Evolutionary conservation across 2,329 filamentous ascomycete genomes (phyloP).

Genomic region (Zalaria obscura): DNA sequence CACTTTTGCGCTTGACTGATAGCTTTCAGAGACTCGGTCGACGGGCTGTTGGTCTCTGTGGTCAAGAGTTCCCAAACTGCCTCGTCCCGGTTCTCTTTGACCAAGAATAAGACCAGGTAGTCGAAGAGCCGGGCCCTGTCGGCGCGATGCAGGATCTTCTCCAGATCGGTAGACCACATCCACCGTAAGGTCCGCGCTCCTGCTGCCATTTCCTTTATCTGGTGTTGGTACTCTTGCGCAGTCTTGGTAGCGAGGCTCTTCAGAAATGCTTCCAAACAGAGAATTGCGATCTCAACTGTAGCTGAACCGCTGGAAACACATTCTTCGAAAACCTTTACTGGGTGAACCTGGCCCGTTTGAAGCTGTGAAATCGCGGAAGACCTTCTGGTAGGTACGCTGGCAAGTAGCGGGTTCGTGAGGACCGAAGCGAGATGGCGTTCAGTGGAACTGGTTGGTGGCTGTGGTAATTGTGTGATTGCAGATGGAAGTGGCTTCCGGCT

Average conservation of each 20-base stretch:
- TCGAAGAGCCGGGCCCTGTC: constrained; percentile 10
- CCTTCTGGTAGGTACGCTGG: constrained; percentile 1
- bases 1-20: not conserved
- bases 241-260: constrained; percentile 7
- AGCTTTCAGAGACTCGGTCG: not conserved
- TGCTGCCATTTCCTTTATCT: constrained; percentile 8
- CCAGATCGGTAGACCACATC: constrained; percentile 12
- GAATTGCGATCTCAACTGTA: constrained; percentile 20
- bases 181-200: constrained; percentile 15
- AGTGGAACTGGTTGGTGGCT: constrained; percentile 11
- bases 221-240: constrained; percentile 4
- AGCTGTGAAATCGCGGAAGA: constrained; percentile 13
- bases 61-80: constrained; percentile 16
- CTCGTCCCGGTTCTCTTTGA: constrained; percentile 14
- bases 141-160: constrained; percentile 9
- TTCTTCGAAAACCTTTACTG: constrained; percentile 25
- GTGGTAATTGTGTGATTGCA: no score
- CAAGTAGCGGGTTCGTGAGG: constrained; percentile 36
- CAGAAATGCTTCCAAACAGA: constrained; percentile 22
- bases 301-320: constrained; percentile 24
- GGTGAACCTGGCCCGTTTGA: constrained; percentile 17
- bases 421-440: constrained; percentile 35
- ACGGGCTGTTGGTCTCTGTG: not conserved
- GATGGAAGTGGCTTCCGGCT: constrained; percentile 1
- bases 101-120: constrained; percentile 11